phyloP scores from a whole-genome alignment of 164 flowering plant genomes.

The Vitis rupestris region DNA sequence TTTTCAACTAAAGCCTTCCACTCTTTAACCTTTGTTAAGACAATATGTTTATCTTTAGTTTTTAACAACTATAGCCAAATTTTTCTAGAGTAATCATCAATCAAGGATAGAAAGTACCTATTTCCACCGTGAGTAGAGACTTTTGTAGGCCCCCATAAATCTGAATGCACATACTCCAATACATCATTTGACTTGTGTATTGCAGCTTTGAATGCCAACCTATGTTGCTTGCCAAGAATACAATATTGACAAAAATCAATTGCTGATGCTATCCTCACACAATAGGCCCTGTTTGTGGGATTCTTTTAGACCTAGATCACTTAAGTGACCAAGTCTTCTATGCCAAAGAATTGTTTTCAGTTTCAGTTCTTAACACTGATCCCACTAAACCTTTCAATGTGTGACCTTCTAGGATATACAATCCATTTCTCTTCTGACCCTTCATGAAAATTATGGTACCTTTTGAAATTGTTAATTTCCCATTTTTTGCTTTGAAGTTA shows the following conservation, averaged over 20 bases:
- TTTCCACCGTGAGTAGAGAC: no score
- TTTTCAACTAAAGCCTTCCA: slow-evolving; percentile 8
- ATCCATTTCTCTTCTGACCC: no score
- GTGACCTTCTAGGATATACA: no score
- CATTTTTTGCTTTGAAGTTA: no score
- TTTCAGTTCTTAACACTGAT: no score
- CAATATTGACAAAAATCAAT: slow-evolving; percentile 26
- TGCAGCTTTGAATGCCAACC: slow-evolving; percentile 6
- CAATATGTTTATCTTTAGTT: not conserved
- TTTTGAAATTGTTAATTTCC: no score
- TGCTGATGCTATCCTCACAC: not conserved
- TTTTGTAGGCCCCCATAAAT: slow-evolving; percentile 15
- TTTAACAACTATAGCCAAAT: slow-evolving; percentile 1
- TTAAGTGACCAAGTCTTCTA: no score
- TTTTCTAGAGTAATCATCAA: not conserved
- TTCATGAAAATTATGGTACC: no score
- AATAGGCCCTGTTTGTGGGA: not conserved
- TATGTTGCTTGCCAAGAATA: slow-evolving; percentile 6
- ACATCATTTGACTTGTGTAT: slow-evolving; percentile 5
- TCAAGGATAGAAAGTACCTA: no score
- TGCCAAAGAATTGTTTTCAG: no score
- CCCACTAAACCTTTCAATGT: no score
- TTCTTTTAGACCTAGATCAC: no score
- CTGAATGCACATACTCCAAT: slow-evolving; percentile 15
- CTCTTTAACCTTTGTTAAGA: not conserved